Evolutionary conservation across 495 filamentous ascomycete species (phyloP).

Genomic region (Baudoinia panamericana): DNA sequence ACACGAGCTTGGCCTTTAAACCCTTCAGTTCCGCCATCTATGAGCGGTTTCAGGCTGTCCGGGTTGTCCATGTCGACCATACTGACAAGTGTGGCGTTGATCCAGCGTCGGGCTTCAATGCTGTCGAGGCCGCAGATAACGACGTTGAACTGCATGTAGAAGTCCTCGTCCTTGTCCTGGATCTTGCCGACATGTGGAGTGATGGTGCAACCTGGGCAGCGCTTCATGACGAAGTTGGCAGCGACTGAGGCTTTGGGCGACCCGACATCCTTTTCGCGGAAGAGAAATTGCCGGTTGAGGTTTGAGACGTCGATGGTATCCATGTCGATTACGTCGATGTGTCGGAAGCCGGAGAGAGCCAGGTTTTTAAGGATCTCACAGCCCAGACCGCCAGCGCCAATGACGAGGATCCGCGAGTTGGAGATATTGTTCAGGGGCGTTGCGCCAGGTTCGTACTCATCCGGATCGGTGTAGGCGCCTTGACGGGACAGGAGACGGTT

Average conservation of each 20-base stretch:
- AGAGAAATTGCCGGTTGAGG: conserved; percentile 94
- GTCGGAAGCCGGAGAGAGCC: conserved; percentile 84
- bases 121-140: conserved; percentile 94
- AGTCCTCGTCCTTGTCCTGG: conserved; percentile 93
- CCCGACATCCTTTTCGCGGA: conserved; percentile 82
- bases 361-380: conserved; percentile 97
- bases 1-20: conserved; percentile 97
- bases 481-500: conserved; percentile 59
- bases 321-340: conserved; percentile 99
- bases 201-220: conserved; percentile 82
- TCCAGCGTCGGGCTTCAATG: conserved; percentile 95
- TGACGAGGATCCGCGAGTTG: conserved; percentile 61
- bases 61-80: conserved; percentile 73
- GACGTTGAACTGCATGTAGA: conserved; percentile 94
- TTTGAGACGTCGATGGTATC: conserved; percentile 98
- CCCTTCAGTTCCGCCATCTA: conserved; percentile 94
- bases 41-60: conserved; percentile 77
- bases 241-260: conserved; percentile 90
- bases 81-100: conserved; percentile 81
- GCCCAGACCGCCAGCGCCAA: conserved; percentile 86
- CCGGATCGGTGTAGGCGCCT: conserved; percentile 67
- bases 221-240: conserved; percentile 74
- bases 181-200: conserved; percentile 88
- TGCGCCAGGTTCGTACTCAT: conserved; percentile 46
- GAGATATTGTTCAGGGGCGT: conserved; percentile 48